These are phyloP conservation scores for Talaromyces liani DNA, from an alignment of 495 filamentous ascomycete species.

Conservation along the genomic window DNA sequence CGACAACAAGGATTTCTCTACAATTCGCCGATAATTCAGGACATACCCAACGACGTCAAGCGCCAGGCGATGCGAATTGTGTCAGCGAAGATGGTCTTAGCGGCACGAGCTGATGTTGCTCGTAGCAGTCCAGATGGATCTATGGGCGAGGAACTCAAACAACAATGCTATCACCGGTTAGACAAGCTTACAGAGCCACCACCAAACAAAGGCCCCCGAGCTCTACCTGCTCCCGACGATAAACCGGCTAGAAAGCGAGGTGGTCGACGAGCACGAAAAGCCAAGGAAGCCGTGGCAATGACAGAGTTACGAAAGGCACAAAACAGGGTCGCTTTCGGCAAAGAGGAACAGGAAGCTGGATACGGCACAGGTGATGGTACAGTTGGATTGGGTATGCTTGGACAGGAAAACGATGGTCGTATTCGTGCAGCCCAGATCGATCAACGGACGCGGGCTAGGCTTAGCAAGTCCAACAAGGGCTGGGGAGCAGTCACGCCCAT, in stretches of 20 bases:
- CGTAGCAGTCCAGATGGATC: slow-evolving; percentile 77
- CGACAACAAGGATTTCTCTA: slow-evolving; percentile 91
- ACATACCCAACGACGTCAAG: slow-evolving; percentile 78
- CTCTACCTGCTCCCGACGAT: slow-evolving; percentile 89
- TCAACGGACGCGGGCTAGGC: slow-evolving; percentile 82
- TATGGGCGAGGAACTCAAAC: slow-evolving; percentile 73
- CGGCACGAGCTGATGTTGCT: slow-evolving; percentile 81
- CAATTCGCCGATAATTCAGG: slow-evolving; percentile 77
- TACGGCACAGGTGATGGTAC: slow-evolving; percentile 85
- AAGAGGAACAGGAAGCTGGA: slow-evolving; percentile 90
- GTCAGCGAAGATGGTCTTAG: slow-evolving; percentile 84
- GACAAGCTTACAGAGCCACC: slow-evolving; percentile 94
- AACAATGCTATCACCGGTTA: slow-evolving; percentile 77
- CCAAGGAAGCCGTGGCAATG: slow-evolving; percentile 96
- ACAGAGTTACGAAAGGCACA: slow-evolving; percentile 94
- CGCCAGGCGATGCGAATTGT: slow-evolving; percentile 95
- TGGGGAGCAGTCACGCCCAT: slow-evolving; percentile 75
- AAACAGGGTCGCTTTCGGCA: slow-evolving; percentile 93
- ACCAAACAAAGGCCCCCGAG: slow-evolving; percentile 79
- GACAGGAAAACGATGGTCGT: slow-evolving; percentile 75
- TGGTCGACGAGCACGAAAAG: slow-evolving; percentile 83
- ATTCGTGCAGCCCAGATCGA: slow-evolving; percentile 86
- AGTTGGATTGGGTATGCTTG: slow-evolving; percentile 90
- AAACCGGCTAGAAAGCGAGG: slow-evolving; percentile 92
- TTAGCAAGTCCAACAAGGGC: slow-evolving; percentile 91